Base-by-base conservation (phyloP, 805 yeast species). In the Yamadazyma insecticola region DNA sequence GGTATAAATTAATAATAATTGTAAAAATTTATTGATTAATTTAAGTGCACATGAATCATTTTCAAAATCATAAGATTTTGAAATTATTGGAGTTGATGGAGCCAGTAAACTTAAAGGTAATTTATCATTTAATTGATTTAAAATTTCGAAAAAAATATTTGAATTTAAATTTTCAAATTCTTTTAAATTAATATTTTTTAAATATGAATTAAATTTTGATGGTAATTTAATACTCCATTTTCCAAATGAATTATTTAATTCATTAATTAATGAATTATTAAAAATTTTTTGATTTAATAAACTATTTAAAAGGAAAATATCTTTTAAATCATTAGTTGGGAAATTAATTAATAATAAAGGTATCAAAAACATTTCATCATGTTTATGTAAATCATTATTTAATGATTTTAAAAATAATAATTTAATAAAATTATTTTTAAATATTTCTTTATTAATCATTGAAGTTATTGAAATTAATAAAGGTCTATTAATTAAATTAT, bases 101-200 rank as follows among this genome's bases (percentile, higher is more conserved):
- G 72, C 70, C 13, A 67, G 59, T 21, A 63, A 47, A 47, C 70
- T 63, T 39, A 65, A 52, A 0, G 72, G 70, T 24, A 63, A 47
- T 29, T 53, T 53, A 44, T 65, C 72, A 44, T 62, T 63, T n/a
- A 63, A 41, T 35, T 63, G 70, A 22, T 47, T 33, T 9, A 63
- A 26, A 18, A 64, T 44, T 32, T 61, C 65, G 33, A 61, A 61
- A 11, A 65, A 44, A 5, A 41, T 39, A 12, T 39, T 51, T 2
- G 58, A 45, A 35, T 47, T 55, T 28, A 65, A 47, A 26, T 48
- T 41, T 16, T 53, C 58, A 41, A 64, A 64, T 39, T 65, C 70
- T 13, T 47, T 40, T 26, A 50, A 36, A 25, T 44, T 40, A 12
- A 40, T 37, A 23, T 51, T 55, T 15, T 41, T 50, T 24, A 39